phyloP scores from a whole-genome alignment of 371 early-diverging fungal genomes.

The Saksenaea vasiformis region DNA sequence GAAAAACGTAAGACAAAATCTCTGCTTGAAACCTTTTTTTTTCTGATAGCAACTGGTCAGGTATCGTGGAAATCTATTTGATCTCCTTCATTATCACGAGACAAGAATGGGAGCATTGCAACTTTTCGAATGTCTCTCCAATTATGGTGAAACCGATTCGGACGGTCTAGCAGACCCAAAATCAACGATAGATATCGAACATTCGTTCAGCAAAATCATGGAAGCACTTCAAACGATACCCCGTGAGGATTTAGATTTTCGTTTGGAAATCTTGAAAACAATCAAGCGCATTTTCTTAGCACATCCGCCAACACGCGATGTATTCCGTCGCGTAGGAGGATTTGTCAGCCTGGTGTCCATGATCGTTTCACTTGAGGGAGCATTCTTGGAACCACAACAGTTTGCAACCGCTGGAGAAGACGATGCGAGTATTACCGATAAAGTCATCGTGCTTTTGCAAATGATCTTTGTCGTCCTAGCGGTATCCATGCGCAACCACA shows the following conservation, averaged over 20 bases:
- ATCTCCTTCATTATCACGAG: slow-evolving; percentile 54
- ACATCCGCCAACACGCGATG: slow-evolving; percentile 48
- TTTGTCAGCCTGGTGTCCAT: slow-evolving; percentile 67
- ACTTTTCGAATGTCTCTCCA: slow-evolving; percentile 58
- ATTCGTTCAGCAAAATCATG: slow-evolving; percentile 59
- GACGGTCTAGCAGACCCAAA: not conserved
- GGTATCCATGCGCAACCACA: slow-evolving; percentile 61
- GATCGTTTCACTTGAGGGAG: slow-evolving; percentile 62
- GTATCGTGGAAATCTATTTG: slow-evolving; percentile 59
- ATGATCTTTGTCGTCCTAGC: slow-evolving; percentile 57
- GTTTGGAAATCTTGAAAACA: slow-evolving; percentile 56
- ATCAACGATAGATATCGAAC: slow-evolving; percentile 27
- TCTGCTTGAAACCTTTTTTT: no score
- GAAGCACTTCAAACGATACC: slow-evolving; percentile 63
- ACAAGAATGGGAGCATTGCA: slow-evolving; percentile 55
- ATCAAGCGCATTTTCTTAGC: slow-evolving; percentile 53
- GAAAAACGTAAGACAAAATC: slow-evolving; percentile 34
- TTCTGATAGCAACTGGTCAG: not conserved
- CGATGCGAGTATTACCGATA: slow-evolving; percentile 25
- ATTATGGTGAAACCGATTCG: slow-evolving; percentile 28
- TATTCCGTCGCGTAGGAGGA: slow-evolving; percentile 65
- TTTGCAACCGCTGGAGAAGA: not conserved
- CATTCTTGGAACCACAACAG: slow-evolving; percentile 27
- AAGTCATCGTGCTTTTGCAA: slow-evolving; percentile 44
- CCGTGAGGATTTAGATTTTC: slow-evolving; percentile 58